Conservation (phyloP, 495 filamentous ascomycete species). For the Penicillium daleae region DNA sequence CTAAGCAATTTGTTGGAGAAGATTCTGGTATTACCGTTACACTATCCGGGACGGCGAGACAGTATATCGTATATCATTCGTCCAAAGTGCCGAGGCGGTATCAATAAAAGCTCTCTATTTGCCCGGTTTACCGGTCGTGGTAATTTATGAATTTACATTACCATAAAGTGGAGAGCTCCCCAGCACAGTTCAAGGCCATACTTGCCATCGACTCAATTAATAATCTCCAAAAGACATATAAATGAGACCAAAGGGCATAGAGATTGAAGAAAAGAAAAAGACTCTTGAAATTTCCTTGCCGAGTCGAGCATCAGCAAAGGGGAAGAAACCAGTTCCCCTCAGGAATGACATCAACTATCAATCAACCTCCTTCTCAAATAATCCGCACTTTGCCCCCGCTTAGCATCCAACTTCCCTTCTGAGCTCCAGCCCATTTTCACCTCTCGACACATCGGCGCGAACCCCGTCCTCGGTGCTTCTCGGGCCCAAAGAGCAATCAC, state of each 20-base stretch:
- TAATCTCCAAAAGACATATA: background rate
- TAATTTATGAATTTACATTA: slow-evolving; percentile 12
- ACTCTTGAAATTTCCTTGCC: background rate
- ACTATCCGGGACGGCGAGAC: slow-evolving; percentile 11
- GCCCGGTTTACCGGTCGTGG: background rate
- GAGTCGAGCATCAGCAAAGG: no score
- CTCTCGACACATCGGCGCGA: slow-evolving; percentile 18
- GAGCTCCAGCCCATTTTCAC: slow-evolving; percentile 12
- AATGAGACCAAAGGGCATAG: background rate
- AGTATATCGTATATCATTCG: background rate
- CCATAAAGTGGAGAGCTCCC: slow-evolving; percentile 2
- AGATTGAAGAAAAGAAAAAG: background rate
- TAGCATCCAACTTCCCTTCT: slow-evolving; percentile 36
- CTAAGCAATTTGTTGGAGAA: background rate
- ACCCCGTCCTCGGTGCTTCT: slow-evolving; percentile 35
- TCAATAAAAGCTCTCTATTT: background rate
- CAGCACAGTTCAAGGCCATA: background rate
- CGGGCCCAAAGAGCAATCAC: slow-evolving; percentile 34
- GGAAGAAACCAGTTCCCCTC: slow-evolving; percentile 4
- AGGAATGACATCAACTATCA: slow-evolving; percentile 31
- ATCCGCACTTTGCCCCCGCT: slow-evolving; percentile 15
- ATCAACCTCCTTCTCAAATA: background rate
- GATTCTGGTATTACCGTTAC: slow-evolving; percentile 20
- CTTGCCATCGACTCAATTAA: background rate
- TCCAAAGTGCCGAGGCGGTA: background rate